Conservation (phyloP, 192 early-diverging fungal genomes). For the Coemansia sp. region DNA sequence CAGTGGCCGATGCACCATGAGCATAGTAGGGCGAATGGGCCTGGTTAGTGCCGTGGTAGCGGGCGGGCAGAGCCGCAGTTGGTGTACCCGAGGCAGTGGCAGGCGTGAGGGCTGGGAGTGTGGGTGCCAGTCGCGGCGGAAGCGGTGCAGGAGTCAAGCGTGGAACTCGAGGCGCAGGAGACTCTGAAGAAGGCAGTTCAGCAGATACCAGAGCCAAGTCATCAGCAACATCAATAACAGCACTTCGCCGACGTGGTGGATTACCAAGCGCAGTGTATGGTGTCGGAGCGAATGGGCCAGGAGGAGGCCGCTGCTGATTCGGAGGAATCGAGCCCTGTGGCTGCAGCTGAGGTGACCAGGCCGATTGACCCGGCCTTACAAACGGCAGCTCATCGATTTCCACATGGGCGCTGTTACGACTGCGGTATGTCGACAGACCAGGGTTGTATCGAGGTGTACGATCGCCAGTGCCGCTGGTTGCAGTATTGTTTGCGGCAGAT, state of each 20-base stretch:
- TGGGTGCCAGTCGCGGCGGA: conserved; percentile 6
- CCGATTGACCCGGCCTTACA: conserved; percentile 26
- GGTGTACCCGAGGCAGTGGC: background rate
- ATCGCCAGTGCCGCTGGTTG: conserved; percentile 1
- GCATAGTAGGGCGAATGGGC: conserved; percentile 50
- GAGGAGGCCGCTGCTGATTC: conserved; percentile 1
- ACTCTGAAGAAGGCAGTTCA: background rate
- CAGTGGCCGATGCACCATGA: conserved; percentile 26
- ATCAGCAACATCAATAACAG: conserved; percentile 32
- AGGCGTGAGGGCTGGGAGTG: background rate
- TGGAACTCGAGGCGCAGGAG: background rate
- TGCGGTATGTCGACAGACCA: conserved; percentile 31
- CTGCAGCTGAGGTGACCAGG: conserved; percentile 21
- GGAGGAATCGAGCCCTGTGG: background rate
- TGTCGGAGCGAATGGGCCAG: background rate
- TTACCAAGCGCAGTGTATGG: background rate
- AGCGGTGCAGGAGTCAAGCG: conserved; percentile 6
- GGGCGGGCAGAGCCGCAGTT: conserved; percentile 17
- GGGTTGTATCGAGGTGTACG: conserved; percentile 24
- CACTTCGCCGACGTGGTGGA: conserved; percentile 25
- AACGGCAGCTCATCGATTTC: conserved; percentile 46
- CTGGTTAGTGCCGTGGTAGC: conserved; percentile 49
- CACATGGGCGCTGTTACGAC: conserved; percentile 44
- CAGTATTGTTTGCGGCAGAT: background rate
- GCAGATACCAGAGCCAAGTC: conserved; percentile 4